Evolutionary conservation across 2,329 filamentous ascomycete genomes (phyloP), one percentile per base, ranked within the genome.

Genomic region (Diaporthe eres): DNA sequence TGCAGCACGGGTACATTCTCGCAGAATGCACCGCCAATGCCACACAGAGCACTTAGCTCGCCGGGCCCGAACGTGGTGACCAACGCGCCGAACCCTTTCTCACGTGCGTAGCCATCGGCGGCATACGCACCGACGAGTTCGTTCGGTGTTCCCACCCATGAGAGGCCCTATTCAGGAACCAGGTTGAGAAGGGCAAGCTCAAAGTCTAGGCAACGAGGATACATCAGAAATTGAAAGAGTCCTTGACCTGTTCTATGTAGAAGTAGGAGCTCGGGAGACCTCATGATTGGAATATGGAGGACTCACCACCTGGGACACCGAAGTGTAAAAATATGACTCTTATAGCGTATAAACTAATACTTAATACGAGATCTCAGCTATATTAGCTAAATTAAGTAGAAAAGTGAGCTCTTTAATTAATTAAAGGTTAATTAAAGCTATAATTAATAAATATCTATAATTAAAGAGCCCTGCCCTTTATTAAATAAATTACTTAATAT

Each of bases 31-130:
- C 90, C 90, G 4, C 89, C 90, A 67, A 91, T 85, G 34, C 88
- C 90, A 78, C 90, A 90, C 58, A 91, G 81, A 5, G 89, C 88
- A 19, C 89, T 91, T 34, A 87, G 81, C 79, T 88, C 86, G 60
- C 86, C 90, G 34, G 91, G 89, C 37, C 90, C 90, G 77, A 91
- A 92, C 0, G 90, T 91, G 1, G 90, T 92, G 71, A 92, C 81
- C 8, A 92, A 78, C 10, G 89, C 89, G 22, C 86, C 85, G 10
- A 90, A 88, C 8, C 89, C 89, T 55, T 90, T 91, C 74, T 91
- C 85, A 75, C 90, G 86, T 17, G 89, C 90, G 81, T 92, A 92
- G 19, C 90, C 90, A 83, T 92, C 90, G 4, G 90, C 88, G 5
- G 90, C 90, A 79, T 92, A 92, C 17, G 88, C 88, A 37, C 89